Conservation (phyloP, 129 eudicot species). For the Flaveria ramosissima region DNA sequence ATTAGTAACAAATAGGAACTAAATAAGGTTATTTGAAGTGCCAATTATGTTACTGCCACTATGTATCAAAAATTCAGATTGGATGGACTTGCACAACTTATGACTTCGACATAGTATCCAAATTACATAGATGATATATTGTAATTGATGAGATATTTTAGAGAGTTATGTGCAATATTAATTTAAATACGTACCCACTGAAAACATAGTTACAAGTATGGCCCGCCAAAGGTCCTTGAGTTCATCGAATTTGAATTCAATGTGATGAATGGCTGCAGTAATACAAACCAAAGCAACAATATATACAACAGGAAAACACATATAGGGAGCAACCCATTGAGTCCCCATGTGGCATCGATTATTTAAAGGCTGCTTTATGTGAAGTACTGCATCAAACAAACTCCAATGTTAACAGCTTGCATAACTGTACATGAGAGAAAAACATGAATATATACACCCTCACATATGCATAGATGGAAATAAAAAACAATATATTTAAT, state of each 20-base stretch:
- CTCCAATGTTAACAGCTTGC: conserved; percentile 19
- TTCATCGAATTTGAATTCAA: conserved; percentile 86
- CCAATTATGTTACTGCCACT: conserved; percentile 7
- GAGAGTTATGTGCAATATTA: not conserved
- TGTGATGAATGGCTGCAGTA: conserved; percentile 75
- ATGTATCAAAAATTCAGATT: not conserved
- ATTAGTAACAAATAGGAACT: conserved; percentile 16
- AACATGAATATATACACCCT: conserved; percentile 14
- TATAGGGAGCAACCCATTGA: conserved; percentile 59
- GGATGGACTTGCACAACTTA: conserved; percentile 3
- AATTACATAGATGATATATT: not conserved
- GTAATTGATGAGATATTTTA: not conserved
- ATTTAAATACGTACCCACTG: conserved; percentile 48
- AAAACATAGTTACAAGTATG: conserved; percentile 58
- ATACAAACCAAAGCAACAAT: conserved; percentile 62
- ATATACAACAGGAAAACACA: conserved; percentile 62
- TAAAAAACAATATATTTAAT: not conserved
- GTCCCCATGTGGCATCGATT: conserved; percentile 72
- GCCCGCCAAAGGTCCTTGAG: conserved; percentile 97
- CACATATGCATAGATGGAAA: not conserved
- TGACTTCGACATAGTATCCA: conserved; percentile 2
- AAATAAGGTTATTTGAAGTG: not conserved
- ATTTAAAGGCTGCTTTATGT: conserved; percentile 61
- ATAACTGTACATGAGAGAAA: not conserved
- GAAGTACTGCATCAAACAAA: conserved; percentile 56